Evolutionary conservation across 331 rosid species (phyloP).

Genomic region (Saraca asoca): DNA sequence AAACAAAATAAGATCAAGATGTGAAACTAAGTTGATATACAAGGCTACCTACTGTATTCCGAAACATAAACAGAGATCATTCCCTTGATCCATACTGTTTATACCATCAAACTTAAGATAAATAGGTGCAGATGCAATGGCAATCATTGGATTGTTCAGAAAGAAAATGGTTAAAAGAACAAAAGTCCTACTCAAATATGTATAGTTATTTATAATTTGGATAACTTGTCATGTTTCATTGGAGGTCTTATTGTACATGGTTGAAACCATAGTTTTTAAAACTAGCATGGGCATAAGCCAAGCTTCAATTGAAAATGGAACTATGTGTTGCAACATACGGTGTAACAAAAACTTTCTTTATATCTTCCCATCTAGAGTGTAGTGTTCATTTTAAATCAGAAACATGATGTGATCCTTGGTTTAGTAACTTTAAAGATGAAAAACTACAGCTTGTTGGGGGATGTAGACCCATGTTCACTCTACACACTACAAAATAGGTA

Average conservation of each 20-base stretch:
- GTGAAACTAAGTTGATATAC: too few relatives aligned
- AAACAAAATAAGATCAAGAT: too few relatives aligned
- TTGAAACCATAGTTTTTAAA: conserved; percentile 12
- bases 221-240: conserved; percentile 39
- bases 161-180: background rate
- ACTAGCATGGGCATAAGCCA: conserved; percentile 24
- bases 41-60: too few relatives aligned
- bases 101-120: background rate
- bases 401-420: conserved; percentile 8
- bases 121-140: background rate
- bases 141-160: background rate
- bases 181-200: background rate
- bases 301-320: conserved; percentile 30
- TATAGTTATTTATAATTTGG: background rate
- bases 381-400: conserved; percentile 21
- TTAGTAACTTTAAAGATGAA: conserved; percentile 21
- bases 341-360: conserved; percentile 22
- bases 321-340: conserved; percentile 18
- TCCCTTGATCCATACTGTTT: background rate
- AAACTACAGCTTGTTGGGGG: conserved; percentile 31
- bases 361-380: conserved; percentile 27
- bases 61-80: background rate
- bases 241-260: conserved; percentile 6
- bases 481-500: conserved; percentile 33
- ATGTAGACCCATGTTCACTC: conserved; percentile 36